Base-by-base conservation (phyloP, 176 grass and related monocot genomes). In the Bothriochloa decipiens region DNA sequence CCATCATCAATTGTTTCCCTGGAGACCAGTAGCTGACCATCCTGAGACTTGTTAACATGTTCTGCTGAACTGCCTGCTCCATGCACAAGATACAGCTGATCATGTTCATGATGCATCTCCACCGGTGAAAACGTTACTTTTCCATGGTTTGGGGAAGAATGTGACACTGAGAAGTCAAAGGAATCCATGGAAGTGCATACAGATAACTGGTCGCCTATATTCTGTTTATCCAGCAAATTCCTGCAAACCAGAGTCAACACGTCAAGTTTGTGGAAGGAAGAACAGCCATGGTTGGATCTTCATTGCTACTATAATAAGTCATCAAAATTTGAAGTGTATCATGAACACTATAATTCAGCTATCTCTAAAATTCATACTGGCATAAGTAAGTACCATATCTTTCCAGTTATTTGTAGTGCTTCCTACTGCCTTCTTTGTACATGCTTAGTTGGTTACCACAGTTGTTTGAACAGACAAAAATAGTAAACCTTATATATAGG, bases 1-100 rank as follows among this genome's bases (percentile, higher is more conserved):
- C 95, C 95, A n/a, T 89, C 92, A 22, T 95, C 82, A 41, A 91
- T 89, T 72, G 95, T 88, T 70, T 93, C 95, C 85, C 89, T 88
- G 18, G 75, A 88, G 41, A 92, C 69, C 7, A 87, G 84, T 75
- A 85, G 83, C 52, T 69, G 86, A 85, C 37, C 79, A 81, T 86
- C 72, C 0, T 89, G 77, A 5, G 4, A 23, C 33, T 50, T 67
- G 16, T 20, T 78, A 60, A 52, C 33, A 18, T 79, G 80, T 76
- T 83, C 83, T 23, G 83, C 68, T 61, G 18, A 68, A 49, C 55
- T 74, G 74, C 72, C 71, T 32, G 60, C 74, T 76, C 45, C 69
- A 18, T 79, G 49, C 0, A 18, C 37, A 81, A 72, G 23, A 43
- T 78, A 75, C 43, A 70, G 39, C 16, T 75, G 81, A 46, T 89